Conservation (phyloP, 2,329 filamentous ascomycete genomes). For the Blumeria hordei region DNA sequence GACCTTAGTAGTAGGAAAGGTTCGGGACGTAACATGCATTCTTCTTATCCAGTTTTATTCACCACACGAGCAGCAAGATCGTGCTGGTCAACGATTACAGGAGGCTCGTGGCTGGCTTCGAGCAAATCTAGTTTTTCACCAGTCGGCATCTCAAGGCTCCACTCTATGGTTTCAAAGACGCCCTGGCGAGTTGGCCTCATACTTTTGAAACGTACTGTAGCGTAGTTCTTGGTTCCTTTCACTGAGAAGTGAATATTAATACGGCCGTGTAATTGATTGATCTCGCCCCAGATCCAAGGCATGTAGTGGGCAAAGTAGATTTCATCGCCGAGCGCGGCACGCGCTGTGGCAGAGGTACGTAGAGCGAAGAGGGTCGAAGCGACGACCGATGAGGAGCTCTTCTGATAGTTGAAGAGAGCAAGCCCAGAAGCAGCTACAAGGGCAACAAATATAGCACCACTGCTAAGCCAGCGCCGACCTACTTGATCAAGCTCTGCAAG, state of each 20-base stretch:
- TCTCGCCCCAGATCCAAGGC: constrained; percentile 63
- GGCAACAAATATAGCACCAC: constrained; percentile 57
- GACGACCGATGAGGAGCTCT: constrained; percentile 69
- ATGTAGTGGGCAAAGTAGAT: constrained; percentile 60
- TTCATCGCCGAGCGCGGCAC: constrained; percentile 62
- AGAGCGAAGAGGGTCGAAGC: constrained; percentile 76
- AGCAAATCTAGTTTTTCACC: constrained; percentile 45
- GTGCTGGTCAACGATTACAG: too few species aligned
- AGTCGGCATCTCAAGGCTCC: constrained; percentile 52
- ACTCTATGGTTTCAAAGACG: constrained; percentile 70
- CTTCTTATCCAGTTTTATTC: too few species aligned
- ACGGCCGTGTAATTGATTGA: constrained; percentile 80
- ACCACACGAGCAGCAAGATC: too few species aligned
- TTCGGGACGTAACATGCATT: too few species aligned
- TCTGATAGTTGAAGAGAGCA: constrained; percentile 99
- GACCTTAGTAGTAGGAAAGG: too few species aligned
- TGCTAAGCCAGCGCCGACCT: constrained; percentile 35
- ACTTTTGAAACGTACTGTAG: constrained; percentile 61
- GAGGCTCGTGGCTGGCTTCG: not conserved
- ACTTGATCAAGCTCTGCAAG: constrained; percentile 9
- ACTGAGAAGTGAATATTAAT: constrained; percentile 79
- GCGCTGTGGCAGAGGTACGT: constrained; percentile 51
- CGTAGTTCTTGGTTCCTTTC: constrained; percentile 47
- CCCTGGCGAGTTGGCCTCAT: constrained; percentile 35
- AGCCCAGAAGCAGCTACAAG: constrained; percentile 47